A percentile compares a stretch with the other conserved stretches of the same genome.
phyloP scores from a whole-genome alignment of 73 alveolate species.

The Halteria grandinella region DNA sequence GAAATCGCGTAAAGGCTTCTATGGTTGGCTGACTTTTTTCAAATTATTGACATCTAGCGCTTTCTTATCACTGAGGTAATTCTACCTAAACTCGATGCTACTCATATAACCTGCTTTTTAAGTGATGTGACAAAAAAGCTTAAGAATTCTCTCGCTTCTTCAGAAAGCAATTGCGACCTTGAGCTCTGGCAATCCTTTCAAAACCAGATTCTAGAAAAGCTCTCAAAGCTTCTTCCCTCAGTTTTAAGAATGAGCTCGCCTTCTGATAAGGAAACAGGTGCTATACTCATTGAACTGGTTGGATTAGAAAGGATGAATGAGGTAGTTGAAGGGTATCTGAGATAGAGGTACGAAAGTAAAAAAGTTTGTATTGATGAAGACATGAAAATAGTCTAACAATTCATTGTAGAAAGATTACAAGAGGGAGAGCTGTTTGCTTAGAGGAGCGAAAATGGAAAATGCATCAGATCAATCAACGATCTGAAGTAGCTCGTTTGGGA shows the following conservation, averaged over 20 bases:
- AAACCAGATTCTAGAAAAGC: not conserved
- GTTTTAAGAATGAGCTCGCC: not conserved
- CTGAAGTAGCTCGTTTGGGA: conserved; percentile 30
- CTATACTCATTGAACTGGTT: not conserved
- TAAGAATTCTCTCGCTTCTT: too few species aligned
- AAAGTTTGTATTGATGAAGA: not conserved
- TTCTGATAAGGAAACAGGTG: not conserved
- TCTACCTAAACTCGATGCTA: conserved; percentile 8
- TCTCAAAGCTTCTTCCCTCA: not conserved
- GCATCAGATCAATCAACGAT: conserved; percentile 5
- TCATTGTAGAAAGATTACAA: not conserved
- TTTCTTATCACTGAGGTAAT: conserved; percentile 22
- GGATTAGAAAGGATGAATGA: not conserved
- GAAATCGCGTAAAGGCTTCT: not conserved
- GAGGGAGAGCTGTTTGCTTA: not conserved
- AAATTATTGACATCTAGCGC: conserved; percentile 28
- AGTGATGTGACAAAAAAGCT: conserved; percentile 17
- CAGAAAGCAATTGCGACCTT: too few species aligned
- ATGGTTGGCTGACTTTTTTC: conserved; percentile 43
- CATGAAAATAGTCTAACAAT: not conserved
- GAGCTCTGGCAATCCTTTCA: not conserved
- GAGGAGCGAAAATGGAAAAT: not conserved
- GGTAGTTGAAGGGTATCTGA: not conserved
- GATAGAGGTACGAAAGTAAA: too few species aligned
- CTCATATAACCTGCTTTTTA: not conserved